Conservation (phyloP, 306 rosid genomes). For the Trichosanthes cucumerina region DNA sequence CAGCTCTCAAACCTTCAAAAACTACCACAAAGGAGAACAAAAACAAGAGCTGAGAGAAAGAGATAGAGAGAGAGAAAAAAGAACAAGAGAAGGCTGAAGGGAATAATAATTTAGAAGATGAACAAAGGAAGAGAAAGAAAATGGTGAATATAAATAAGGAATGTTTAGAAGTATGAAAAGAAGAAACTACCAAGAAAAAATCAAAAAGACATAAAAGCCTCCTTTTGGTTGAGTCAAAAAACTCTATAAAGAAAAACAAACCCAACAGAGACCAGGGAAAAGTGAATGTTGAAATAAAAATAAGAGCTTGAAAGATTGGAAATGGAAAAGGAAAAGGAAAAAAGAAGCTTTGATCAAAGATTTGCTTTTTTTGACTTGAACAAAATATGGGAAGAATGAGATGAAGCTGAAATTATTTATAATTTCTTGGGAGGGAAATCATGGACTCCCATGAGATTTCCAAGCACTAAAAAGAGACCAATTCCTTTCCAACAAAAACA, state of each 20-base stretch:
- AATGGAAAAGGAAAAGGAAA: not conserved
- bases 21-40: not conserved
- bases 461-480: not conserved
- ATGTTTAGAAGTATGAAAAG: not conserved
- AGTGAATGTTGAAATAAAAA: not conserved
- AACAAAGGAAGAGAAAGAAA: not conserved
- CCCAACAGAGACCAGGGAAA: not conserved
- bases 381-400: not conserved
- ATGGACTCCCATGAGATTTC: not conserved
- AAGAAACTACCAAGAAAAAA: not conserved
- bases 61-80: not conserved
- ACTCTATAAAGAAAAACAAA: not conserved
- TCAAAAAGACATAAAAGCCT: not conserved
- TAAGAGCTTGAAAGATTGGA: not conserved
- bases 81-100: not conserved
- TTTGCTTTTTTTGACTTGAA: not conserved
- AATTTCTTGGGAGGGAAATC: not conserved
- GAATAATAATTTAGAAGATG: not conserved
- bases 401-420: not conserved
- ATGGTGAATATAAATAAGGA: not conserved
- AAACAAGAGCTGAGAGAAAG: no score
- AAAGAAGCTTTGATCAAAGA: not conserved
- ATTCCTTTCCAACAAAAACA: not conserved
- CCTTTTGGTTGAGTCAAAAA: not conserved
- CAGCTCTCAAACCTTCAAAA: not conserved